Evolutionary conservation across 2,329 filamentous ascomycete species (phyloP).

Genomic region (Alternaria hordeiaustralica): DNA sequence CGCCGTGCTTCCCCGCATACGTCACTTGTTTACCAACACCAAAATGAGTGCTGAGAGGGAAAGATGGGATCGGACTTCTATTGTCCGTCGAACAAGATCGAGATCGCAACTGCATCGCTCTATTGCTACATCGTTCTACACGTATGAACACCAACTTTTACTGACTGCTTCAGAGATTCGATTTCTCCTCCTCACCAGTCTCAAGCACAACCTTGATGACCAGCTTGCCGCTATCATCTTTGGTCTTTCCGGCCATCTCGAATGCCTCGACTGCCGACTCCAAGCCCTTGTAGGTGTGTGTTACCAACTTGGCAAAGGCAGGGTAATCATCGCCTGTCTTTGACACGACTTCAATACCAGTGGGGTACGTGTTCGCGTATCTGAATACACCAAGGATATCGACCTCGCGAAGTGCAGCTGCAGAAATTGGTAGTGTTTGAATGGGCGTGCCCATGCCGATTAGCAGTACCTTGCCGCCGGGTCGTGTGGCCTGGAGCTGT

Average conservation of each 20-base stretch:
- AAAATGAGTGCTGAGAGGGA: neutral
- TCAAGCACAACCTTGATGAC: slow-evolving; percentile 73
- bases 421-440: slow-evolving; percentile 75
- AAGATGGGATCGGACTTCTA: neutral
- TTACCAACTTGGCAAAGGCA: slow-evolving; percentile 73
- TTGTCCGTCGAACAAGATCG: neutral
- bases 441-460: slow-evolving; percentile 82
- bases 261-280: slow-evolving; percentile 69
- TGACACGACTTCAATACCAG: slow-evolving; percentile 68
- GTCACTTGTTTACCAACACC: slow-evolving; percentile 4
- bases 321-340: slow-evolving; percentile 60
- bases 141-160: neutral
- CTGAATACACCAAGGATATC: slow-evolving; percentile 81
- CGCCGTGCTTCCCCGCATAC: slow-evolving; percentile 6
- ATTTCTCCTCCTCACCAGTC: slow-evolving; percentile 43
- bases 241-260: slow-evolving; percentile 71
- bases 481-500: slow-evolving; percentile 59
- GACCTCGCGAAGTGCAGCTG: slow-evolving; percentile 75
- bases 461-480: slow-evolving; percentile 76
- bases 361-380: slow-evolving; percentile 77
- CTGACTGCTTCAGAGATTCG: slow-evolving; percentile 15
- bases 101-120: neutral
- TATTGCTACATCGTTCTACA: neutral
- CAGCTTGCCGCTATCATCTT: slow-evolving; percentile 70
- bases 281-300: slow-evolving; percentile 72